Percentiles rank a stretch among this genome's conserved stretches.
These are phyloP conservation scores for Colletotrichum magnum DNA, from an alignment of 2,329 filamentous ascomycete species.

Conservation along the genomic window DNA sequence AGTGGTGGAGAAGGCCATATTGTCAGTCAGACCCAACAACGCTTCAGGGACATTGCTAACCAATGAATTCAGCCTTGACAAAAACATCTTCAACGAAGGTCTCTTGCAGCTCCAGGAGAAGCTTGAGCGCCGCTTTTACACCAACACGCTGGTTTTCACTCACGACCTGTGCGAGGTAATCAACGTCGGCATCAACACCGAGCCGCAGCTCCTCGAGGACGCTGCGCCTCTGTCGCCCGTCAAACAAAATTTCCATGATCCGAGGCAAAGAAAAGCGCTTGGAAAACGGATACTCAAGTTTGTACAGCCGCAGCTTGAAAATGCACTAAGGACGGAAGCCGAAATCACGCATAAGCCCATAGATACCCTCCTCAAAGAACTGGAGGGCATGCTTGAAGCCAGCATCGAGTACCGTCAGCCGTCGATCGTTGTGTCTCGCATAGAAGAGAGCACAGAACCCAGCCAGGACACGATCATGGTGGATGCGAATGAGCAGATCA, in stretches of 20 bases:
- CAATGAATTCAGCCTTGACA: slow-evolving; percentile 70
- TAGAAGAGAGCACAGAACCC: slow-evolving; percentile 56
- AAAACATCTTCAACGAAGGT: slow-evolving; percentile 69
- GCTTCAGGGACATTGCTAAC: slow-evolving; percentile 54
- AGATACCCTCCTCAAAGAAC: slow-evolving; percentile 78
- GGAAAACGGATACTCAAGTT: slow-evolving; percentile 91
- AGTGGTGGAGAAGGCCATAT: slow-evolving; percentile 83
- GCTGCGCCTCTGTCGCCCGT: slow-evolving; percentile 59
- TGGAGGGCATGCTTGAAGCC: slow-evolving; percentile 80
- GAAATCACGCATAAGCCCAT: slow-evolving; percentile 80
- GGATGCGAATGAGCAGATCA: slow-evolving; percentile 65
- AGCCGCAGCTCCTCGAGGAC: slow-evolving; percentile 48
- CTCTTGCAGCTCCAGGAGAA: slow-evolving; percentile 65
- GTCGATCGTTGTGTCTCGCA: slow-evolving; percentile 50
- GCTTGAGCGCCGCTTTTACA: slow-evolving; percentile 71
- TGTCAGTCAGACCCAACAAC: slow-evolving; percentile 70
- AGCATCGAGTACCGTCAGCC: slow-evolving; percentile 71
- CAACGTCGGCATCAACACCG: slow-evolving; percentile 64
- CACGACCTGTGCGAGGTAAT: slow-evolving; percentile 70
- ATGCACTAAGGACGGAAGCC: slow-evolving; percentile 84
- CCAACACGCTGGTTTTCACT: slow-evolving; percentile 69
- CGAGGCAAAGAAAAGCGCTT: slow-evolving; percentile 86
- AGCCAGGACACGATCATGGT: slow-evolving; percentile 66
- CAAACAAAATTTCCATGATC: slow-evolving; percentile 73
- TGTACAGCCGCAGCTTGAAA: slow-evolving; percentile 83